Percentiles rank a stretch among this genome's conserved stretches.
Conservation (phyloP, 2,329 filamentous ascomycete species). For the Pseudohalonectria lignicola region DNA sequence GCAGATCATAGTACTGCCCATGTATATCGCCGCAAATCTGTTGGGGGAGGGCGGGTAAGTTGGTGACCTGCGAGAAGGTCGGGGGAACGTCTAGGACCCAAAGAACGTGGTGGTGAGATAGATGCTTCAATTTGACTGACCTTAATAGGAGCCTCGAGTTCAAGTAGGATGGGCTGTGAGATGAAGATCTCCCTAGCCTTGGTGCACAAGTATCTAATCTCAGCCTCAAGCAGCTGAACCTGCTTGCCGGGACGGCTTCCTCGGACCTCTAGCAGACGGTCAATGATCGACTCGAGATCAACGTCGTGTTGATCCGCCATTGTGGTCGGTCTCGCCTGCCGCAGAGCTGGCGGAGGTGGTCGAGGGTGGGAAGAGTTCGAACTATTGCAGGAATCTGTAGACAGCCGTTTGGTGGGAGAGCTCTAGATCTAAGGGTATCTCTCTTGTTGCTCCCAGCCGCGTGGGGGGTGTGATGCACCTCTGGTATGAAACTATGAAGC, state of each 20-base stretch:
- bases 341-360: conserved; percentile 27
- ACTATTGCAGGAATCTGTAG: too few species aligned
- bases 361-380: conserved; percentile 5
- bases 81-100: too few species aligned
- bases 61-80: neutral
- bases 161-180: conserved; percentile 93
- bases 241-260: conserved; percentile 97
- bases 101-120: too few species aligned
- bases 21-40: conserved; percentile 99
- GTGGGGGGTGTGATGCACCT: too few species aligned
- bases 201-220: conserved; percentile 95
- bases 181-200: conserved; percentile 99
- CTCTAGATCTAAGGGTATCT: too few species aligned
- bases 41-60: conserved; percentile 4
- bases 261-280: conserved; percentile 92
- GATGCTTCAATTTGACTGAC: too few species aligned
- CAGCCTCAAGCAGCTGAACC: conserved; percentile 89
- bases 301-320: conserved; percentile 72
- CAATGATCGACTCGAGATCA: conserved; percentile 98
- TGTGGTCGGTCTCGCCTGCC: conserved; percentile 28
- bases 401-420: too few species aligned
- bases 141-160: conserved; percentile 98
- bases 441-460: too few species aligned
- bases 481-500: too few species aligned
- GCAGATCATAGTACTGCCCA: conserved; percentile 96